Conservation (phyloP, 495 filamentous ascomycete genomes). For the Hypoxylon perforatum region DNA sequence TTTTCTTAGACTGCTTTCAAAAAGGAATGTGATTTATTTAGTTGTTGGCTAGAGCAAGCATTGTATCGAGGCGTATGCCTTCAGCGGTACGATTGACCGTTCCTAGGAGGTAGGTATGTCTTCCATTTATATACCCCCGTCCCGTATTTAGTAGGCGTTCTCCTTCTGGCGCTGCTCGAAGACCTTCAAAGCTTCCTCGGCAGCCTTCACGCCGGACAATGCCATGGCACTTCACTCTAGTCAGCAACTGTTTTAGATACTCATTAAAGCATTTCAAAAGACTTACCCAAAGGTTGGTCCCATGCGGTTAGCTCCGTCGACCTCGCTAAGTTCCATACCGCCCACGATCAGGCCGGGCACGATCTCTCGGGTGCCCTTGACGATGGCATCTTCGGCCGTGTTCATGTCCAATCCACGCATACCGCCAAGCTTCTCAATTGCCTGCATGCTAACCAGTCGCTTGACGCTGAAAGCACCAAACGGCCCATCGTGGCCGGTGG, state of each 20-base stretch:
- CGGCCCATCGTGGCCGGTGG: constrained; percentile 90
- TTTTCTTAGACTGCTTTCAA: neutral
- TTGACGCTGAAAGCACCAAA: constrained; percentile 91
- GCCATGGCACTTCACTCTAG: constrained; percentile 75
- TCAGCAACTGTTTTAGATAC: constrained; percentile 5
- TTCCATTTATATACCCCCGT: neutral
- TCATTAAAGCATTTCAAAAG: constrained; percentile 9
- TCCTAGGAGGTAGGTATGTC: neutral
- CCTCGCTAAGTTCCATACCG: constrained; percentile 91
- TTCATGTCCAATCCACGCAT: constrained; percentile 95
- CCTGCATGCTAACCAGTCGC: constrained; percentile 83
- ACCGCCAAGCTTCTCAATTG: constrained; percentile 82
- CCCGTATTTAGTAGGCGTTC: constrained; percentile 37
- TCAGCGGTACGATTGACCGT: constrained; percentile 3
- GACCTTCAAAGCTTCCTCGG: constrained; percentile 81
- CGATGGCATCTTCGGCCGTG: constrained; percentile 87
- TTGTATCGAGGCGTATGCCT: neutral
- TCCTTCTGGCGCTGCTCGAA: constrained; percentile 76
- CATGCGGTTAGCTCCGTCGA: constrained; percentile 91
- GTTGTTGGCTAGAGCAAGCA: neutral
- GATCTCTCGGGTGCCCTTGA: constrained; percentile 87
- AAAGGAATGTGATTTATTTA: constrained; percentile 1
- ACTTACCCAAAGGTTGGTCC: constrained; percentile 56
- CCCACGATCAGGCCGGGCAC: constrained; percentile 89
- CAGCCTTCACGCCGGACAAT: constrained; percentile 85